Evolutionary conservation across 768 basidiomycete species (phyloP).

Genomic region (Boletus patriciae): DNA sequence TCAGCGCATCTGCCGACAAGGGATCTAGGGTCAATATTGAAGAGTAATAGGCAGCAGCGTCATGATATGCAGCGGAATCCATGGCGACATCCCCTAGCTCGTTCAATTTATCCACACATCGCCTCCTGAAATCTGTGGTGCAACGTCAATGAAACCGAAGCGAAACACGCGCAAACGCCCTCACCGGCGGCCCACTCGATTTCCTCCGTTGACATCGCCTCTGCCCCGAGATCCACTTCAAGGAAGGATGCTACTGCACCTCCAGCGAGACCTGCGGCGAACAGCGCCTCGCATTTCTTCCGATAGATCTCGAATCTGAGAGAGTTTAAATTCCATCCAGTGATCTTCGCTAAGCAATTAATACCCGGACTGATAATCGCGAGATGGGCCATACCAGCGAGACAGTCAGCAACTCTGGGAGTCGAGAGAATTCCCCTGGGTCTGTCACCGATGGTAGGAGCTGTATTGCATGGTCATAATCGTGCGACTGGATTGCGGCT

Average conservation of each 20-base stretch:
- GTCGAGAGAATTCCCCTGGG: not conserved
- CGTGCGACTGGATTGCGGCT: slow-evolving; percentile 5
- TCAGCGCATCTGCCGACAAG: not conserved
- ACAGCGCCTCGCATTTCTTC: slow-evolving; percentile 7
- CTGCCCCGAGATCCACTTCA: not conserved
- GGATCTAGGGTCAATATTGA: slow-evolving; percentile 7
- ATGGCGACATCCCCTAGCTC: slow-evolving; percentile 7
- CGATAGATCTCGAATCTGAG: slow-evolving; percentile 7
- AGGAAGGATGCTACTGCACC: slow-evolving; percentile 7
- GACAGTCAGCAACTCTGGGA: slow-evolving; percentile 14
- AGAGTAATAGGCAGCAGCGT: slow-evolving; percentile 13
- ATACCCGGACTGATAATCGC: not conserved
- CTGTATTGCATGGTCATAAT: slow-evolving; percentile 7
- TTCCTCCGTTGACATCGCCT: not conserved
- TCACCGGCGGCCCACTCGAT: slow-evolving; percentile 10
- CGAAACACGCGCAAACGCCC: not conserved
- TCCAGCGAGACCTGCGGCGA: not conserved
- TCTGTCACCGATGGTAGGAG: slow-evolving; percentile 6
- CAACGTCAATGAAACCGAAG: not conserved
- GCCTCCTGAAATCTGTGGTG: slow-evolving; percentile 7
- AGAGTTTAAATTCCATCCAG: slow-evolving; percentile 15
- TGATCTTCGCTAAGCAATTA: slow-evolving; percentile 9
- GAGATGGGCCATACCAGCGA: slow-evolving; percentile 10
- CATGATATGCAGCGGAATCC: slow-evolving; percentile 1
- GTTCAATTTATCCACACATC: slow-evolving; percentile 9